Percentiles rank a stretch among this genome's conserved stretches.
phyloP scores from a whole-genome alignment of 257 asterid genomes.

The Anisodus acutangulus region DNA sequence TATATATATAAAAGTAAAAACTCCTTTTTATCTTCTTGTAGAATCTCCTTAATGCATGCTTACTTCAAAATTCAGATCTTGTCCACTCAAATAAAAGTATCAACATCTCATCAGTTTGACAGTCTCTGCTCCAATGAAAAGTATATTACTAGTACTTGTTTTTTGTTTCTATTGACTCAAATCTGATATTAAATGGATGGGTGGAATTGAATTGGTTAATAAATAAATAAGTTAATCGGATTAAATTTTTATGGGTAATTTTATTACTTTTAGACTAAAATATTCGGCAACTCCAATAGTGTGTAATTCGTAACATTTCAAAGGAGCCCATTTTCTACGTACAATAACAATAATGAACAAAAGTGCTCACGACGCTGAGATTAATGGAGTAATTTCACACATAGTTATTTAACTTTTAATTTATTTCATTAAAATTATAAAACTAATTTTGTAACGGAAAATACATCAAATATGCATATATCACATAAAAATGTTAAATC shows the following conservation, averaged over 20 bases:
- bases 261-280: background rate
- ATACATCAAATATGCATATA: background rate
- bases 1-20: background rate
- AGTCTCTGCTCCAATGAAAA: background rate
- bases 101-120: slow-evolving; percentile 7
- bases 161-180: background rate
- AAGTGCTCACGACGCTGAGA: background rate
- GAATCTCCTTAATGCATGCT: slow-evolving; percentile 22
- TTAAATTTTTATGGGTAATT: too few relatives aligned
- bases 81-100: slow-evolving; percentile 7
- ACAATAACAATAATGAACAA: background rate
- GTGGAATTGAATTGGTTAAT: background rate
- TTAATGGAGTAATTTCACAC: background rate
- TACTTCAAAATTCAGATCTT: background rate
- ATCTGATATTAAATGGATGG: background rate
- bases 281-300: background rate
- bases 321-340: slow-evolving; percentile 4
- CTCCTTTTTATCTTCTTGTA: background rate
- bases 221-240: background rate
- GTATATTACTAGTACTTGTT: background rate
- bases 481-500: background rate
- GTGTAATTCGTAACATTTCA: background rate
- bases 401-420: background rate
- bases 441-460: background rate
- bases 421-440: background rate